phyloP scores from a whole-genome alignment of 73 alveolate genomes.

The Uronychia setigera region DNA sequence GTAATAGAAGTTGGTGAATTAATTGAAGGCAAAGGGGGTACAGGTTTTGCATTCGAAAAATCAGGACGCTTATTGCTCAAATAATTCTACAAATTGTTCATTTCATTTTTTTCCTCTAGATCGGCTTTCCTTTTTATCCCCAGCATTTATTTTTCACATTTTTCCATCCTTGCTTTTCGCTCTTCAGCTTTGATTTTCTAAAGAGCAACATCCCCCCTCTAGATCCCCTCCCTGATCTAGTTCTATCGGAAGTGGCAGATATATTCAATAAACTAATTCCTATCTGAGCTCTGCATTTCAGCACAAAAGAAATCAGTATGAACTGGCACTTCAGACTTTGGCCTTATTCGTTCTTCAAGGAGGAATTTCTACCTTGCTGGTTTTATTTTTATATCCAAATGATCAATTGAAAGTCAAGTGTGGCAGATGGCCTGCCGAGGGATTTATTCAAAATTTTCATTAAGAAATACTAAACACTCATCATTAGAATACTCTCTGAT shows the following conservation, averaged over 20 bases:
- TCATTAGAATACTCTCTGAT: neutral
- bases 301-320: neutral
- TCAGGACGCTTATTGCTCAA: too few species aligned
- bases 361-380: neutral
- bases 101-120: too few species aligned
- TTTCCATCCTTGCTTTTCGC: neutral
- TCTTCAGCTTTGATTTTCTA: neutral
- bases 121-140: too few species aligned
- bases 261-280: neutral
- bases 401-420: neutral
- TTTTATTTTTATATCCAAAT: neutral
- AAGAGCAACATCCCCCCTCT: neutral
- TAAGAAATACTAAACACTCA: neutral
- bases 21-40: too few species aligned
- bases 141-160: too few species aligned
- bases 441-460: neutral
- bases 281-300: neutral
- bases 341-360: neutral
- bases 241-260: neutral
- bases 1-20: too few species aligned
- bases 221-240: neutral
- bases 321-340: neutral
- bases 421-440: neutral
- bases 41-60: too few species aligned
- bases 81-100: too few species aligned